These are phyloP conservation scores for Ceratobasidium sp. DNA, from an alignment of 1,284 basidiomycete genomes.

Conservation along the genomic window DNA sequence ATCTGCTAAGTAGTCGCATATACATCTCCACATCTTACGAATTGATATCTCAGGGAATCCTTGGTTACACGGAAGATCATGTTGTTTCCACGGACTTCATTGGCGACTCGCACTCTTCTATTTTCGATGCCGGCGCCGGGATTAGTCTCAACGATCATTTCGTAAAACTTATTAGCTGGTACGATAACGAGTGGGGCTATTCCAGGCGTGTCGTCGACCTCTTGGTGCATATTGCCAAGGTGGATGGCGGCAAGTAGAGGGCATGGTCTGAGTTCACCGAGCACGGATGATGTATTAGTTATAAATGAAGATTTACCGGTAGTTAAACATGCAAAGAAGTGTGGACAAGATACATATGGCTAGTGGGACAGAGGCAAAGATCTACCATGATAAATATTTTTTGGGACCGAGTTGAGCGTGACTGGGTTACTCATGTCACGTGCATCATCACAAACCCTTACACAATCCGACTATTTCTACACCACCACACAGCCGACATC, in stretches of 20 bases:
- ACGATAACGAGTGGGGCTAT: constrained; percentile 98
- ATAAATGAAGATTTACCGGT: too few relatives aligned
- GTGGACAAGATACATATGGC: too few relatives aligned
- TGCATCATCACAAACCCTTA: constrained; percentile 16
- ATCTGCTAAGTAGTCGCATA: too few relatives aligned
- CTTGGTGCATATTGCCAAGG: constrained; percentile 83
- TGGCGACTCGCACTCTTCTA: constrained; percentile 81
- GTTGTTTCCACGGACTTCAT: constrained; percentile 97
- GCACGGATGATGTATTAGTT: too few relatives aligned
- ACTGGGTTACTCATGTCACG: background rate
- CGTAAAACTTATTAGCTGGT: constrained; percentile 96
- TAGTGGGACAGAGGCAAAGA: too few relatives aligned
- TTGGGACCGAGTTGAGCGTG: too few relatives aligned
- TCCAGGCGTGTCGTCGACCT: constrained; percentile 95
- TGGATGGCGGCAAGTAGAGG: constrained; percentile 62
- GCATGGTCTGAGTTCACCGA: background rate
- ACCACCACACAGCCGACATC: background rate
- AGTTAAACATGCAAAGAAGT: too few relatives aligned
- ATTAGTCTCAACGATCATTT: constrained; percentile 95
- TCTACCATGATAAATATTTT: too few relatives aligned
- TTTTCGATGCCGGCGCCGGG: constrained; percentile 94
- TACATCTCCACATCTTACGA: background rate
- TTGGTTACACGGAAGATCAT: constrained; percentile 95
- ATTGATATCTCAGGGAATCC: constrained; percentile 73
- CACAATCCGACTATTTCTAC: background rate